Conservation (phyloP, 192 early-diverging fungal genomes). For the Mortierella antarctica region DNA sequence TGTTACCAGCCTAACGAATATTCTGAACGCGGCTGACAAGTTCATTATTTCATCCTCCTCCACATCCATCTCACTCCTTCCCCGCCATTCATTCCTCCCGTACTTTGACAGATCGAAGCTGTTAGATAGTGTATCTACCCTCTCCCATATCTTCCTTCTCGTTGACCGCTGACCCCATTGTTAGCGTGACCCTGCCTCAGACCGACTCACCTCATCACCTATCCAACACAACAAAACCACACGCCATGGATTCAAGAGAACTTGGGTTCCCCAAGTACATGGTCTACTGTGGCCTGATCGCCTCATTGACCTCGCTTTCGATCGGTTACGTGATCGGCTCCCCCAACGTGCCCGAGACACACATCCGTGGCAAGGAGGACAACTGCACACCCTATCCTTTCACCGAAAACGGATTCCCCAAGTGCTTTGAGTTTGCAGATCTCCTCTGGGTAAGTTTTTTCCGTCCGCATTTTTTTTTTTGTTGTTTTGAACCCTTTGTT, state of each 20-base stretch:
- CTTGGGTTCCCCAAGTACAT: constrained; percentile 51
- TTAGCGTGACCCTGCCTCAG: background rate
- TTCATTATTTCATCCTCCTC: too few species aligned
- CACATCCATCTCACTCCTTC: too few species aligned
- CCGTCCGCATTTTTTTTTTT: background rate
- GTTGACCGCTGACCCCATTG: background rate
- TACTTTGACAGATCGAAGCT: background rate
- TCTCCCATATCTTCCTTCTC: background rate
- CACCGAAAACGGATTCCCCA: constrained; percentile 11
- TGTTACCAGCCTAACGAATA: too few species aligned
- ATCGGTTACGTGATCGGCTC: constrained; percentile 60
- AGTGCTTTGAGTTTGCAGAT: constrained; percentile 32
- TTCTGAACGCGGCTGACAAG: too few species aligned
- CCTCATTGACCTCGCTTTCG: constrained; percentile 54
- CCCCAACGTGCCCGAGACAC: constrained; percentile 56
- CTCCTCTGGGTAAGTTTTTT: constrained; percentile 43
- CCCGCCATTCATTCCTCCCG: background rate
- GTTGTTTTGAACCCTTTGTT: background rate
- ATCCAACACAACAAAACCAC: background rate
- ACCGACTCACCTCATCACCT: background rate
- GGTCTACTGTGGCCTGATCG: constrained; percentile 53
- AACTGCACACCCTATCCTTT: constrained; percentile 10
- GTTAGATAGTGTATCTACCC: too few species aligned
- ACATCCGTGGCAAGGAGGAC: constrained; percentile 46
- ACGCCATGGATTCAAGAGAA: constrained; percentile 57